phyloP scores from a whole-genome alignment of 1,284 basidiomycete species.

The Apiotrichum gamsii region DNA sequence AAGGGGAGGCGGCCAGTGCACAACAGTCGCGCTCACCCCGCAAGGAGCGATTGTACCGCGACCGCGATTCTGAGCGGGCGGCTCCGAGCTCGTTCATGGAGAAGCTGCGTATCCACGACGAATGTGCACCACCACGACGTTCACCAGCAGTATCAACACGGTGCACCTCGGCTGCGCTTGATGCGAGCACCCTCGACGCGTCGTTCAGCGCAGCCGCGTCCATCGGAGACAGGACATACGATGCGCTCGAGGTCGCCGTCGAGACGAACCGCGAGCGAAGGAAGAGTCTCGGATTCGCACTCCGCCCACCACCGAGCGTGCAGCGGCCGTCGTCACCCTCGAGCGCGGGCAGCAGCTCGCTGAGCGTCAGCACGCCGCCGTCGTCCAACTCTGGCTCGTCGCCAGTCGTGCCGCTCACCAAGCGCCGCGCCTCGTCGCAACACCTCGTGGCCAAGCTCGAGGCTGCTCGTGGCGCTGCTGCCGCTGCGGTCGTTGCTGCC shows the following conservation, averaged over 20 bases:
- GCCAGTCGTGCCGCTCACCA: not conserved
- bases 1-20: too few species aligned
- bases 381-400: not conserved
- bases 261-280: constrained; percentile 10
- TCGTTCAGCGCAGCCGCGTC: constrained; percentile 1
- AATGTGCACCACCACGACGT: too few species aligned
- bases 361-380: not conserved
- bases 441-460: not conserved
- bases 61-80: too few species aligned
- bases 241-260: constrained; percentile 16
- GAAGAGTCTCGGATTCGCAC: constrained; percentile 4
- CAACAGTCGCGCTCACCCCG: too few species aligned
- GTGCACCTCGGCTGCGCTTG: too few species aligned
- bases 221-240: constrained; percentile 17
- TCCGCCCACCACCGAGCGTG: not conserved
- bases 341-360: not conserved
- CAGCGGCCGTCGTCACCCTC: not conserved
- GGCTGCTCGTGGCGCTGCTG: too few species aligned
- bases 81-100: too few species aligned
- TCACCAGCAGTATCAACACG: too few species aligned
- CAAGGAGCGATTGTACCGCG: too few species aligned
- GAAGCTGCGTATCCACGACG: not conserved
- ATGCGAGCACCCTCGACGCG: constrained; percentile 9
- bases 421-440: not conserved
- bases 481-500: too few species aligned